phyloP scores from a whole-genome alignment of 805 yeast genomes.

The Saccharomycopsis sp. region DNA sequence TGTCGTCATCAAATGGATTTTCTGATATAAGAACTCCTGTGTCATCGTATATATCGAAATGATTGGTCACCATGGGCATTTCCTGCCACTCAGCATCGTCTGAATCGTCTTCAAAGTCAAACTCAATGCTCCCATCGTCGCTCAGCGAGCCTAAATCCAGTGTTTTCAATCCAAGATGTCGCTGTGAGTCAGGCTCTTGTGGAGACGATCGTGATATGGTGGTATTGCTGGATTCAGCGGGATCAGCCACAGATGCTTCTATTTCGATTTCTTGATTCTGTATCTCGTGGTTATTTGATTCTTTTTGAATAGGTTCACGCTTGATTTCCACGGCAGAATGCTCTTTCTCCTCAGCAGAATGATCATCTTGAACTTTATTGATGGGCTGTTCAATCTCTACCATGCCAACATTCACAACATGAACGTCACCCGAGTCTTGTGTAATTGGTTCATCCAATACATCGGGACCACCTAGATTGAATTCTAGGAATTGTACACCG shows the following conservation, averaged over 20 bases:
- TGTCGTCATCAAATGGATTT: slow-evolving; percentile 7
- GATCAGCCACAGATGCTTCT: background rate
- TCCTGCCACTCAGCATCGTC: slow-evolving; percentile 70
- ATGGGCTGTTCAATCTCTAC: no score
- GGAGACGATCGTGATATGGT: background rate
- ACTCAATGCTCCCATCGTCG: background rate
- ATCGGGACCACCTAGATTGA: background rate
- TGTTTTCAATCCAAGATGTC: background rate
- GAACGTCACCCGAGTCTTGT: no score
- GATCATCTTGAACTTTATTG: no score
- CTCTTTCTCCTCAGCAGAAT: no score
- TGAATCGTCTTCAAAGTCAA: slow-evolving; percentile 28
- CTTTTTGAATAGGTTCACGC: no score
- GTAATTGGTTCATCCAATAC: background rate
- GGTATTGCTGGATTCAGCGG: background rate
- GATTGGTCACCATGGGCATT: slow-evolving; percentile 73
- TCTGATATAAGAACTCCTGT: slow-evolving; percentile 57
- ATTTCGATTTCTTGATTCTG: background rate
- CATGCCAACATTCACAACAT: no score
- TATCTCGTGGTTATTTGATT: no score
- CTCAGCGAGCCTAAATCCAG: background rate
- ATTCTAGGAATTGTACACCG: background rate
- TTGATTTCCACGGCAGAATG: no score
- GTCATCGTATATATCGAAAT: slow-evolving; percentile 68
- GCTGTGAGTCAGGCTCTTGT: background rate